A percentile compares a stretch with the other conserved stretches of the same genome.
These are phyloP conservation scores for Xylariaceae sp. DNA, from an alignment of 2,329 filamentous ascomycete genomes.

Conservation along the genomic window DNA sequence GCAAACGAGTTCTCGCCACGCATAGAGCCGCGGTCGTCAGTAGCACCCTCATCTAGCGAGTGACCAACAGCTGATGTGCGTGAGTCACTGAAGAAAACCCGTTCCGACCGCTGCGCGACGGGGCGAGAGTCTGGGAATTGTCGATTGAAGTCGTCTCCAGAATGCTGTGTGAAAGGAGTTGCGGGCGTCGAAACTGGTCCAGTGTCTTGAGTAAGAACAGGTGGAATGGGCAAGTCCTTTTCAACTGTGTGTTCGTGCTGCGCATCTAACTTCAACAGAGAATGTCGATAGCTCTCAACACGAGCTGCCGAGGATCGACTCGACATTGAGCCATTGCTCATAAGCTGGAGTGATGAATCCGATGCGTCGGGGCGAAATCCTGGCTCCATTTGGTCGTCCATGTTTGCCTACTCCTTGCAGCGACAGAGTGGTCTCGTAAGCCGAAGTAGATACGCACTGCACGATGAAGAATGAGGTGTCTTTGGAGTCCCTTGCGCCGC, in stretches of 20 bases:
- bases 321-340: conserved; percentile 23
- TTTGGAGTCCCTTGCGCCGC: too few species aligned
- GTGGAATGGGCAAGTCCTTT: conserved; percentile 27
- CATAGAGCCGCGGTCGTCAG: too few species aligned
- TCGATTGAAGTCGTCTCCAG: background rate
- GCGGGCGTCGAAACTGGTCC: background rate
- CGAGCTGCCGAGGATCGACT: conserved; percentile 21
- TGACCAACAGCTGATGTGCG: too few species aligned
- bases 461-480: too few species aligned
- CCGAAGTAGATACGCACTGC: too few species aligned
- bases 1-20: too few species aligned
- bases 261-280: conserved; percentile 23
- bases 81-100: too few species aligned
- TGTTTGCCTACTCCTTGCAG: conserved; percentile 1
- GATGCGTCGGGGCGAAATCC: conserved; percentile 20
- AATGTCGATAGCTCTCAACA: conserved; percentile 21
- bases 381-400: conserved; percentile 14
- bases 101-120: too few species aligned
- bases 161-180: background rate
- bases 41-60: too few species aligned
- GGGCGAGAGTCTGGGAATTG: background rate
- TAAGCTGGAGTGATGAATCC: conserved; percentile 21
- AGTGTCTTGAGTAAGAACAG: conserved; percentile 22
- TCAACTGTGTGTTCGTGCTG: conserved; percentile 11
- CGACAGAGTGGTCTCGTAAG: too few species aligned